Evolutionary conservation across 441 rosid species (phyloP), one percentile per base, ranked within the genome.

Genomic region (Populus tomentosa): DNA sequence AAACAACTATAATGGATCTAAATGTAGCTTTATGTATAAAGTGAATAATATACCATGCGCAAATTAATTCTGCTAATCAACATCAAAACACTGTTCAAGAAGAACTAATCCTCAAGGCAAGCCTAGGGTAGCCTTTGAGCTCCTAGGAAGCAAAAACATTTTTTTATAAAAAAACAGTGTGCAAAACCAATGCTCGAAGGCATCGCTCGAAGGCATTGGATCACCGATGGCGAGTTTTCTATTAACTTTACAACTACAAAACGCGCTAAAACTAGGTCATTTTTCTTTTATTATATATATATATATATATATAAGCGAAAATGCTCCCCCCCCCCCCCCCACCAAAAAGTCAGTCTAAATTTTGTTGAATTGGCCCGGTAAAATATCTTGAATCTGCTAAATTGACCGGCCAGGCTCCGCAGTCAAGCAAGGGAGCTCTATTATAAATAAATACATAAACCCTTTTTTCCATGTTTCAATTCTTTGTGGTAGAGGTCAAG

Each of bases 401-500:
- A 68, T 75, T 75, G 68, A 68, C 78, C 32, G 32, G 21, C 26
- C 72, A 16, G 67, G 36, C 2, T 67, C 33, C 56, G 7, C 30
- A 11, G 78, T 67, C 72, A 67, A 67, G 50, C 30, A 67, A 67
- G 67, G 72, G 50, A 14, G 10, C 68, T 28, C 30, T 28, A 28
- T 28, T 28, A 59, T 0, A 59, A 9, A 10, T 3, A 2, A 18
- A 18, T 20, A 3, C n/a, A 6, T 20, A 1, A 5, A 8, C 9
- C 4, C 5, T 33, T 16, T 1, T 3, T 40, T 53, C 2, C 20
- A 0, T 14, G 50, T 69, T 23, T 56, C 56, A 33, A 59, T 21
- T 56, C 53, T 61, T n/a, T 33, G 56, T 38, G 68, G 62, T 67
- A 64, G 32, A 73, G 23, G 26, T 40, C 65, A 40, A 73, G 77